These are phyloP conservation scores for Sisymbrium altissimum DNA, from an alignment of 345 rosid genomes.

Conservation along the genomic window DNA sequence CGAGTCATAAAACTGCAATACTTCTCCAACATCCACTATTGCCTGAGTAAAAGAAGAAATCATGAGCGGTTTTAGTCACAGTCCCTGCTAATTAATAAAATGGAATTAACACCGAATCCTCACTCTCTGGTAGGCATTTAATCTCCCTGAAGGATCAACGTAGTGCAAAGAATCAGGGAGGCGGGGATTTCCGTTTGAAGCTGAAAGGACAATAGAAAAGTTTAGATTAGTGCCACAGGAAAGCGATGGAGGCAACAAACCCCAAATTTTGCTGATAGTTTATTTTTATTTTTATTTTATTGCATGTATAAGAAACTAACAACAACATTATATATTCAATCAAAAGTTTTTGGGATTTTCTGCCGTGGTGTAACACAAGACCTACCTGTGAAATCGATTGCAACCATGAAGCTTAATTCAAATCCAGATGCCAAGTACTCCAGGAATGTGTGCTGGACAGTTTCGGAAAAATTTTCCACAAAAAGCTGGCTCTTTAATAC, in stretches of 20 bases:
- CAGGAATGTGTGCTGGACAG: slow-evolving; percentile 66
- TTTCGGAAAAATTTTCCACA: slow-evolving; percentile 71
- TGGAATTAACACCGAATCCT: slow-evolving; percentile 17
- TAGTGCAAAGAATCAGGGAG: slow-evolving; percentile 86
- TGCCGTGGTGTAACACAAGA: slow-evolving; percentile 9
- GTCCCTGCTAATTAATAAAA: neutral
- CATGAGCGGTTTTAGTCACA: slow-evolving; percentile 12
- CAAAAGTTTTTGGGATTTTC: neutral
- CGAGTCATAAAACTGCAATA: slow-evolving; percentile 81
- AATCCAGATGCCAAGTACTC: slow-evolving; percentile 86
- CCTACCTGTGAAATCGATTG: slow-evolving; percentile 92
- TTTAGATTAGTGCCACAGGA: slow-evolving; percentile 17
- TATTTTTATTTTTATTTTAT: neutral
- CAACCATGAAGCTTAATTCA: slow-evolving; percentile 92
- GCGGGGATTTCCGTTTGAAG: slow-evolving; percentile 92
- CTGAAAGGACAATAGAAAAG: slow-evolving; percentile 42
- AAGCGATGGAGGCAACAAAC: neutral
- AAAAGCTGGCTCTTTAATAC: slow-evolving; percentile 65
- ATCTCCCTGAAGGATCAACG: slow-evolving; percentile 60
- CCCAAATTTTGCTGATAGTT: neutral
- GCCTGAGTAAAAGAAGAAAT: slow-evolving; percentile 48
- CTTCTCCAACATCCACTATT: slow-evolving; percentile 79
- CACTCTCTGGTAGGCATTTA: slow-evolving; percentile 74
- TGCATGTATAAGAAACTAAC: neutral
- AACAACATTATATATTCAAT: neutral